Percentiles rank a stretch among this genome's conserved stretches.
Evolutionary conservation across 805 yeast species (phyloP).

Genomic region (Maudiozyma barnettii): DNA sequence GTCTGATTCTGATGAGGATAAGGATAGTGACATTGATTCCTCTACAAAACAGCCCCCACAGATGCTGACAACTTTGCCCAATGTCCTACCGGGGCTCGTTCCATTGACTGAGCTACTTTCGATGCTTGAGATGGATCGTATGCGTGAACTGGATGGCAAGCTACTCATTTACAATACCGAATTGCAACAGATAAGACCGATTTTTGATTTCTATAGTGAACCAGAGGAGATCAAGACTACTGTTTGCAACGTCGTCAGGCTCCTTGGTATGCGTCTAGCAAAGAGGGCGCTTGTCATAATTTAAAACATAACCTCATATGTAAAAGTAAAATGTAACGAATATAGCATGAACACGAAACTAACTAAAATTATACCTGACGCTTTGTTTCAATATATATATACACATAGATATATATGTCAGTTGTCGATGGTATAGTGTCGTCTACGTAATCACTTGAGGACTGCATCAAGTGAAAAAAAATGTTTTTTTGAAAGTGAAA

Average conservation of each 20-base stretch:
- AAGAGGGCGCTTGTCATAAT: conserved; percentile 23
- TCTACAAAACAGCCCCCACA: neutral
- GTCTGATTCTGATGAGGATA: neutral
- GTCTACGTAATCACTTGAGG: no score
- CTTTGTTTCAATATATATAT: no score
- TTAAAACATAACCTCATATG: conserved; percentile 3
- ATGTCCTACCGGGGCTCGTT: conserved; percentile 41
- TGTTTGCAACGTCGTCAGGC: conserved; percentile 35
- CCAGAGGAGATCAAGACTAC: conserved; percentile 16
- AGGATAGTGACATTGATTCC: no score
- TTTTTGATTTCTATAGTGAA: conserved; percentile 17
- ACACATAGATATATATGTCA: no score
- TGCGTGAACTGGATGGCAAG: conserved; percentile 16
- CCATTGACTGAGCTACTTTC: conserved; percentile 39
- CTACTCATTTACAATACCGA: conserved; percentile 19
- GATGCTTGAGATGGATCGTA: conserved; percentile 26
- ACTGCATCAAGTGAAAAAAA: no score
- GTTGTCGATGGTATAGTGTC: no score
- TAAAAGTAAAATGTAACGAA: neutral
- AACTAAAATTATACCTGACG: no score
- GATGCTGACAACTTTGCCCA: conserved; percentile 26
- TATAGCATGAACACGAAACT: neutral
- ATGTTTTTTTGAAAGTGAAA: neutral
- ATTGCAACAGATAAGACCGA: conserved; percentile 19
- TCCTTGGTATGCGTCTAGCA: conserved; percentile 35